Evolutionary conservation across 768 basidiomycete species (phyloP).

Genomic region (Suillus plorans): DNA sequence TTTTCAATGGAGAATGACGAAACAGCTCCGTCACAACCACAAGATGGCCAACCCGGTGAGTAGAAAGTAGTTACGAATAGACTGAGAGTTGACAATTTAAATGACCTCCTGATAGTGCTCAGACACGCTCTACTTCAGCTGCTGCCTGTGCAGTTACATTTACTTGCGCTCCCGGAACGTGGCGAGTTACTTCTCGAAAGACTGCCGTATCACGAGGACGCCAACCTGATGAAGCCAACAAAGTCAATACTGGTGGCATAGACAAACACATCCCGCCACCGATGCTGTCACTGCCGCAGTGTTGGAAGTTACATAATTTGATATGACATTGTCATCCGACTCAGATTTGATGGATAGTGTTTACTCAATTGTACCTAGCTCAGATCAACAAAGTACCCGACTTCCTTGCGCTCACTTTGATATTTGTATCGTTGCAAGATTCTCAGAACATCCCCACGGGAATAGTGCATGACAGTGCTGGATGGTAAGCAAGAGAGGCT

Average conservation of each 20-base stretch:
- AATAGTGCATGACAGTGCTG: no score
- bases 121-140: constrained; percentile 86
- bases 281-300: constrained; percentile 91
- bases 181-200: constrained; percentile 74
- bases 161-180: constrained; percentile 58
- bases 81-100: constrained; percentile 5
- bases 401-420: no score
- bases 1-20: constrained; percentile 53
- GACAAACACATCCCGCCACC: constrained; percentile 92
- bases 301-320: constrained; percentile 52
- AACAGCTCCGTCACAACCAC: constrained; percentile 74
- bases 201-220: constrained; percentile 68
- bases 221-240: constrained; percentile 66
- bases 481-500: no score
- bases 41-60: constrained; percentile 89
- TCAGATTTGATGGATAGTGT: no score
- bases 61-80: constrained; percentile 9
- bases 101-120: constrained; percentile 53
- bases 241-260: constrained; percentile 89
- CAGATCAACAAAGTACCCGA: no score
- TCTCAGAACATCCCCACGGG: no score
- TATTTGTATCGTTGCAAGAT: no score
- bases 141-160: constrained; percentile 68
- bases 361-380: no score
- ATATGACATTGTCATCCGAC: background rate